Percentiles rank a stretch among this genome's conserved stretches.
These are phyloP conservation scores for Serendipita indica DNA, from an alignment of 768 basidiomycete species.

Conservation along the genomic window DNA sequence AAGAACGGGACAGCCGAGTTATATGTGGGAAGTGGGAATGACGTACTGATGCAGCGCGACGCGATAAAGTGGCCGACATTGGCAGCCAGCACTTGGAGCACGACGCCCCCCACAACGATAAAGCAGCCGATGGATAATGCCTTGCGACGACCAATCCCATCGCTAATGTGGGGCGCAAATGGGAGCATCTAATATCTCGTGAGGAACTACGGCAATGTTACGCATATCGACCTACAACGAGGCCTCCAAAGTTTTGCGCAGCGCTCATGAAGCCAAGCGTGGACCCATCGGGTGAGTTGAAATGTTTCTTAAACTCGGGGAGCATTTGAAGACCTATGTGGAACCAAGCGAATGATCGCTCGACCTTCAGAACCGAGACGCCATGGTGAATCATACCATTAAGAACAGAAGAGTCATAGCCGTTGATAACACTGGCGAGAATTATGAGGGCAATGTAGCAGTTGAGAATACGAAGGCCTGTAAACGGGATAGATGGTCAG, in stretches of 20 bases:
- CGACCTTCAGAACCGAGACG: neutral
- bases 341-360: neutral
- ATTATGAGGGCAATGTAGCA: neutral
- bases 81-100: constrained; percentile 36
- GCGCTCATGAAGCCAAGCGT: constrained; percentile 44
- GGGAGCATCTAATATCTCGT: constrained; percentile 39
- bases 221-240: constrained; percentile 34
- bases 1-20: too few species aligned
- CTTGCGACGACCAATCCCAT: constrained; percentile 42
- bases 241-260: constrained; percentile 45
- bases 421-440: constrained; percentile 30
- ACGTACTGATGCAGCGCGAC: constrained; percentile 32
- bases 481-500: neutral
- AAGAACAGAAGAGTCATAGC: constrained; percentile 52
- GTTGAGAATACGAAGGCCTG: neutral
- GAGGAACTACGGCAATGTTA: neutral
- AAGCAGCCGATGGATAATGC: constrained; percentile 45
- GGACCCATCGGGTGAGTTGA: constrained; percentile 36
- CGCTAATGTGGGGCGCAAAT: constrained; percentile 45
- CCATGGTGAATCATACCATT: constrained; percentile 27
- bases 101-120: constrained; percentile 51
- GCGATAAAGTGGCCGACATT: constrained; percentile 40
- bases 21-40: neutral
- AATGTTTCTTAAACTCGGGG: constrained; percentile 45
- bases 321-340: constrained; percentile 50